phyloP scores from a whole-genome alignment of 108 stramenopile genomes.

The Cyclotella baltica region DNA sequence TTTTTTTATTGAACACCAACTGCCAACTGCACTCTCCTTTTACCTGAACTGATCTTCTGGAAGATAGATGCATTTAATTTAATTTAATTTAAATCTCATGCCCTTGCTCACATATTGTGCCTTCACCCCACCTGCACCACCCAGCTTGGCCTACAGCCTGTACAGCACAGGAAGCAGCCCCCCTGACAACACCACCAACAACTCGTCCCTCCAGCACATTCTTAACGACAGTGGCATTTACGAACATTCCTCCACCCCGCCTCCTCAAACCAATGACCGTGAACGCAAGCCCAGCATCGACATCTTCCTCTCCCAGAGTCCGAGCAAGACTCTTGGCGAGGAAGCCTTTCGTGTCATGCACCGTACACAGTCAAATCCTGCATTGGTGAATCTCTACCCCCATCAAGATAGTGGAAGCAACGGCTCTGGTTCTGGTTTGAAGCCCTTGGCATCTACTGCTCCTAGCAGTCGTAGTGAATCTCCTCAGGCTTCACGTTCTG shows the following conservation, averaged over 20 bases:
- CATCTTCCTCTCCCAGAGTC: conserved; percentile 81
- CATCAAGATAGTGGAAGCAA: conserved; percentile 4
- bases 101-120: background rate
- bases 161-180: conserved; percentile 13
- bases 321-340: conserved; percentile 82
- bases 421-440: conserved; percentile 13
- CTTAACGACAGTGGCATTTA: conserved; percentile 52
- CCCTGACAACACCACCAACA: conserved; percentile 22
- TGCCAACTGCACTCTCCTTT: background rate
- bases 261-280: conserved; percentile 29
- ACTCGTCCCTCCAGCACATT: conserved; percentile 43
- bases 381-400: conserved; percentile 29
- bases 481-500: conserved; percentile 19
- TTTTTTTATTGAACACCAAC: too few relatives aligned
- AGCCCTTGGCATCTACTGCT: conserved; percentile 47
- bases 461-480: conserved; percentile 53
- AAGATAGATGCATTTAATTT: too few relatives aligned
- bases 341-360: conserved; percentile 69
- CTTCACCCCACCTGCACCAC: background rate
- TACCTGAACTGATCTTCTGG: background rate
- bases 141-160: conserved; percentile 20
- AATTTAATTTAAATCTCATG: background rate
- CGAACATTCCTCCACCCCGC: conserved; percentile 31
- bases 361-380: conserved; percentile 39
- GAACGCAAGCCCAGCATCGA: conserved; percentile 71